These are phyloP conservation scores for Zymoseptoria pseudotritici DNA, from an alignment of 2,329 filamentous ascomycete genomes.

Conservation along the genomic window DNA sequence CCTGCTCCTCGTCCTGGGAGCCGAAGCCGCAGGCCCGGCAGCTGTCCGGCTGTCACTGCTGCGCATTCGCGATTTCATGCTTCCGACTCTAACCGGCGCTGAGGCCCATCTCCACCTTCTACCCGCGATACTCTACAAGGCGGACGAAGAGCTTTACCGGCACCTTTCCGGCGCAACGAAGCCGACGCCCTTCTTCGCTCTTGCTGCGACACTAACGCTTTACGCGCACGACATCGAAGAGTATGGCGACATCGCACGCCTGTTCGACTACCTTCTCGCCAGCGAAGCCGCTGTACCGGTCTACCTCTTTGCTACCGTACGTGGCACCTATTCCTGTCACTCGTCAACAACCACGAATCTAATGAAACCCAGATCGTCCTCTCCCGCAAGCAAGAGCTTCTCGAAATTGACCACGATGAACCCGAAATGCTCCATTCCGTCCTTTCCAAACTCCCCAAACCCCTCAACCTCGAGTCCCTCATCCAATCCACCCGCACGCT, in stretches of 20 bases:
- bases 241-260: conserved; percentile 76
- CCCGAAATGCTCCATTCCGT: conserved; percentile 88
- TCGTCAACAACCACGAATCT: conserved; percentile 2
- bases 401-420: conserved; percentile 74
- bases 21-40: conserved; percentile 51
- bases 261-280: conserved; percentile 89
- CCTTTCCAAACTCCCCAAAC: conserved; percentile 76
- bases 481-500: conserved; percentile 60
- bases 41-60: conserved; percentile 79
- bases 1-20: conserved; percentile 73
- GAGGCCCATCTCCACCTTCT: conserved; percentile 80
- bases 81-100: conserved; percentile 75
- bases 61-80: conserved; percentile 95
- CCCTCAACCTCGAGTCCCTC: conserved; percentile 71
- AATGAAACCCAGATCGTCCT: conserved; percentile 57
- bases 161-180: conserved; percentile 43
- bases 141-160: conserved; percentile 62
- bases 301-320: conserved; percentile 72
- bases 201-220: conserved; percentile 88
- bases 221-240: conserved; percentile 94
- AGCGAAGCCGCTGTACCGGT: conserved; percentile 80
- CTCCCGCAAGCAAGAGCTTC: conserved; percentile 71
- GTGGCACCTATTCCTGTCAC: neutral
- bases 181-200: conserved; percentile 76
- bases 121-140: conserved; percentile 67